Evolutionary conservation across 495 filamentous ascomycete genomes (phyloP), one percentile per base, ranked within the genome.

Genomic region (Xylaria acuta): DNA sequence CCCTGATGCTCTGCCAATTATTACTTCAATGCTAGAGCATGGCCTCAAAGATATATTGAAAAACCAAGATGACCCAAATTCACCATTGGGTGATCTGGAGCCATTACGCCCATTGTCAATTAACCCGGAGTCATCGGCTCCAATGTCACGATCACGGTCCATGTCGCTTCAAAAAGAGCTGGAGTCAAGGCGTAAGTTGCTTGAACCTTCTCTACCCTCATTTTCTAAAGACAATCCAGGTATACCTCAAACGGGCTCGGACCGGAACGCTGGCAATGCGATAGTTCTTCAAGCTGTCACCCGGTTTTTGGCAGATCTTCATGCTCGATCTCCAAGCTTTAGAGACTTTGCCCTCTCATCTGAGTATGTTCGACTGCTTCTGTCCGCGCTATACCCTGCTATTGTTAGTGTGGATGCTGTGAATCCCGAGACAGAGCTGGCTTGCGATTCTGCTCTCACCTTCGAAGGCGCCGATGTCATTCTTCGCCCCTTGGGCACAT

Each of bases 381-480:
- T 97, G 34, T 88, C 87, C 30, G 89, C 92, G 49, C 83, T 99
- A 5, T 99, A 93, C 75, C 94, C 96, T 20, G 87, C 94, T 51
- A 85, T 97, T 73, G 93, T 96, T 43, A 94, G 92, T 76, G 89
- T 94, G 18, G 93, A 97, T 79, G 84, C 90, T 58, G 90, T 97
- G 51, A 91, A 87, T 69, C 89, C 96, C 5, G 92, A 95, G 75
- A 92, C 88, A 16, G 96, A 99, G 77, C 82, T 98, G 25, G 89
- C 92, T 30, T 87, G 91, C 53, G 90, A 95, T 71, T 92, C 91
- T 38, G 86, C 89, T 1, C 88, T 97, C 64, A 94, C 88, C 30
- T 96, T 97, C 73, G 93, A 95, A 71, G 95, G 94, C 14, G 89
- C 91, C 70, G 93, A 94, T 82, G 90, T 97, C 6, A 89, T 93